Evolutionary conservation across 2,329 filamentous ascomycete species (phyloP), one percentile per base, ranked within the genome.

Genomic region (Aulographum hederae): DNA sequence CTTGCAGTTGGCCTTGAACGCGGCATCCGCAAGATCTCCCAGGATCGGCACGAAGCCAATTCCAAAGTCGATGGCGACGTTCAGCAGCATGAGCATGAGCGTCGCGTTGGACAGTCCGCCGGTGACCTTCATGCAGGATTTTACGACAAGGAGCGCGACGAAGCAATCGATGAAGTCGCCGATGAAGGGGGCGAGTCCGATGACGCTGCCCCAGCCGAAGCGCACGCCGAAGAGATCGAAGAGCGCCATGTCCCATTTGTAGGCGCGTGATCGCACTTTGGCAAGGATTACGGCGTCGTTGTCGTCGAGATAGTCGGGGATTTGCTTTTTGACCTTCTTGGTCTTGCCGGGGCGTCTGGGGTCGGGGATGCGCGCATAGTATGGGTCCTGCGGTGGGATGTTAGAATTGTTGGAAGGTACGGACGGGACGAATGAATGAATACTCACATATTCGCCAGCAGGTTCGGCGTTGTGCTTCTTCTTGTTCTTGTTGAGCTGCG

Each of bases 131-230:
- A 16, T n/a, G 38, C 65, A 63, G 54, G 80, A 85, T 16, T 72
- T 73, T 37, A 63, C 65, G 39, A 92, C 62, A 55, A 79, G 71
- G 37, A 82, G 52, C 6, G 80, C 78, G 46, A 94, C 63, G 31
- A 80, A 58, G 6, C 69, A 60, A 47, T 93, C 85, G 11, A 77
- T 52, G 6, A 65, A 65, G 50, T 93, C 85, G 30, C 85, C 85
- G 38, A 78, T 82, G 69, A 69, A 69, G 43, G 89, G 89, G 33
- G 95, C 54, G 5, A 95, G 49, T 11, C 76, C 89, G 44, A 95
- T 80, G 35, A 93, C 68, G 43, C 76, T 78, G 32, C 79, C 72
- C 82, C 84, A 94, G 33, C 89, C 89, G 47, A 95, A 85, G 35
- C 75, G 70, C 36, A 92, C 66, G 27, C 84, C 82, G 40, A 78